These are phyloP conservation scores for Cyberlindnera amylophila DNA, from an alignment of 805 yeast genomes.

Conservation along the genomic window DNA sequence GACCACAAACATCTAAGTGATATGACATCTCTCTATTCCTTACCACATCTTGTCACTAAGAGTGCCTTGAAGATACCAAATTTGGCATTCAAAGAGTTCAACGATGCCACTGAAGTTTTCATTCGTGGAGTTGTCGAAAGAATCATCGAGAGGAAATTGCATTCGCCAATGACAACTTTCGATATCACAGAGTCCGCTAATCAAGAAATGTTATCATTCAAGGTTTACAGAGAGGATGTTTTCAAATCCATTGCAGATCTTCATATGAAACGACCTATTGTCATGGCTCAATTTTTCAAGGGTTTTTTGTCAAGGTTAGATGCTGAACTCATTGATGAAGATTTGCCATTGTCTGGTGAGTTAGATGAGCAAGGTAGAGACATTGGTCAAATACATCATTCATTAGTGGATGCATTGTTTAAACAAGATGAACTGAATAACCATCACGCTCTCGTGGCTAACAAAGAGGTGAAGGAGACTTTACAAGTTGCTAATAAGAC, in stretches of 20 bases:
- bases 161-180: neutral
- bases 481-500: neutral
- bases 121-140: neutral
- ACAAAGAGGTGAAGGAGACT: neutral
- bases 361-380: conserved; percentile 1
- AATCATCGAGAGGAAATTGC: neutral
- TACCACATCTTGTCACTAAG: neutral
- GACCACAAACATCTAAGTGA: neutral
- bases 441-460: too few species aligned
- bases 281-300: neutral
- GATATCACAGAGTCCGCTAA: neutral
- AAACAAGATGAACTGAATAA: neutral
- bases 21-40: neutral
- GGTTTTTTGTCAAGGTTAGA: neutral
- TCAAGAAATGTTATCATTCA: neutral
- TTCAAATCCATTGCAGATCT: neutral
- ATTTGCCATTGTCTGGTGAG: neutral
- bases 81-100: neutral
- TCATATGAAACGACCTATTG: conserved; percentile 1
- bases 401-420: neutral
- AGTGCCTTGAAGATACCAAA: too few species aligned
- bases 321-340: conserved; percentile 1
- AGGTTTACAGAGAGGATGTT: neutral
- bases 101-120: neutral
- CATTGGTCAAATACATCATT: neutral